phyloP scores from a whole-genome alignment of 768 basidiomycete species.

The Tulasnella calospora region DNA sequence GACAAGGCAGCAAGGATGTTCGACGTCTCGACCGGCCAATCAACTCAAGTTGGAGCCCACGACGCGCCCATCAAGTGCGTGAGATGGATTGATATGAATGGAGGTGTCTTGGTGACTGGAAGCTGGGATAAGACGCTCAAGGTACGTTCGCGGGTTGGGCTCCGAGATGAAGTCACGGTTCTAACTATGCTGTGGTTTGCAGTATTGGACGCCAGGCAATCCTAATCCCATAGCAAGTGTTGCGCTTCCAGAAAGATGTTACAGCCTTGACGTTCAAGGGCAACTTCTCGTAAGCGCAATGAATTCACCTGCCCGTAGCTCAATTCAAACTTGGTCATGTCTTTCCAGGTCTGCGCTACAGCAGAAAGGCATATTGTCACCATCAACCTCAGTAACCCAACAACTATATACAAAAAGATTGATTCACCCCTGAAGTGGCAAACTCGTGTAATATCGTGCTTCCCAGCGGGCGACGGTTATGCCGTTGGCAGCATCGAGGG shows the following conservation, averaged over 20 bases:
- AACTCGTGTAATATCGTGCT: slow-evolving; percentile 79
- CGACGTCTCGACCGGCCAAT: slow-evolving; percentile 77
- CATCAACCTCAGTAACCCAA: slow-evolving; percentile 80
- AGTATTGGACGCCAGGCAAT: slow-evolving; percentile 92
- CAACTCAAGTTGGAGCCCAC: slow-evolving; percentile 81
- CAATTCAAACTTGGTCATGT: not conserved
- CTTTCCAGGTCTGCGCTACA: slow-evolving; percentile 66
- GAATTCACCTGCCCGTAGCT: not conserved
- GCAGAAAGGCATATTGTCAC: slow-evolving; percentile 90
- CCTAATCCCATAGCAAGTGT: slow-evolving; percentile 73
- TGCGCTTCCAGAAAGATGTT: slow-evolving; percentile 83
- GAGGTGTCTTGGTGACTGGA: slow-evolving; percentile 80
- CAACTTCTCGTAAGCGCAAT: slow-evolving; percentile 51
- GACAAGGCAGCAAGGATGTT: slow-evolving; percentile 95
- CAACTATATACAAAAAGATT: slow-evolving; percentile 68
- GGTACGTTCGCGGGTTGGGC: slow-evolving; percentile 43
- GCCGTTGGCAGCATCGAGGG: slow-evolving; percentile 86
- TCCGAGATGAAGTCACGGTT: not conserved
- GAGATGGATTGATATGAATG: slow-evolving; percentile 71
- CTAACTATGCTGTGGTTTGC: slow-evolving; percentile 21
- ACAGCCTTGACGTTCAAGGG: slow-evolving; percentile 75
- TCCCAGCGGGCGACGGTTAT: slow-evolving; percentile 71
- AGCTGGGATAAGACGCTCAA: slow-evolving; percentile 98
- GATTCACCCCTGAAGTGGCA: slow-evolving; percentile 90
- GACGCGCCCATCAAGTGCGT: slow-evolving; percentile 84